Evolutionary conservation across 2,329 filamentous ascomycete genomes (phyloP).

Genomic region (Mycosphaerella sp.): DNA sequence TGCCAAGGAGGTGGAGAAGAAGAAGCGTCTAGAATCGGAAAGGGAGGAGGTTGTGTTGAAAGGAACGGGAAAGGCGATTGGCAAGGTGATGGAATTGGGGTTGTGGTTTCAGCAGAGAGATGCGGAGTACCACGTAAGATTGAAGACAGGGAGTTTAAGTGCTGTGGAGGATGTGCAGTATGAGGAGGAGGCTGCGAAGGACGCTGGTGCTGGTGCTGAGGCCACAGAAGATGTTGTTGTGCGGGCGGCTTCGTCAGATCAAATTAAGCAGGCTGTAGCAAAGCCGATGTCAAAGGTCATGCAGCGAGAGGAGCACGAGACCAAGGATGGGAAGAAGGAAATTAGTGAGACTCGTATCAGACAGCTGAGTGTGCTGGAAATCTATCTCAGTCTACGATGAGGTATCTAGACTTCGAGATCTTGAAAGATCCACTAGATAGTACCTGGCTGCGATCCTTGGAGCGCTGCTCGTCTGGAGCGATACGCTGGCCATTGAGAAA

Average conservation of each 20-base stretch:
- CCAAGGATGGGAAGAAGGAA: conserved; percentile 25
- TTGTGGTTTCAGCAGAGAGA: conserved; percentile 58
- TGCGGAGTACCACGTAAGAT: conserved; percentile 48
- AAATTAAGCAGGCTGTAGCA: background rate
- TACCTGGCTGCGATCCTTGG: no score
- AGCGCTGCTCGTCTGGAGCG: no score
- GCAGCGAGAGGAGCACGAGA: conserved; percentile 15
- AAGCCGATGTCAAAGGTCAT: conserved; percentile 7
- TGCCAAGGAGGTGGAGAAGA: conserved; percentile 34
- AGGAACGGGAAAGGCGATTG: conserved; percentile 62
- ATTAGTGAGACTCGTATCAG: conserved; percentile 37
- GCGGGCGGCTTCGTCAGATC: background rate
- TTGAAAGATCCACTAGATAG: no score
- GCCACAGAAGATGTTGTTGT: conserved; percentile 8
- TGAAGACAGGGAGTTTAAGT: conserved; percentile 58
- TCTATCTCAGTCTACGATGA: conserved; percentile 32
- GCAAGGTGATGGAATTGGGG: conserved; percentile 57
- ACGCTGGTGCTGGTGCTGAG: conserved; percentile 13
- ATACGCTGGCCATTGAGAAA: no score
- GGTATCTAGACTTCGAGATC: background rate
- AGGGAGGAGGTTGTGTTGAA: conserved; percentile 52
- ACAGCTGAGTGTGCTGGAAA: conserved; percentile 32
- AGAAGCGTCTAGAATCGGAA: conserved; percentile 26
- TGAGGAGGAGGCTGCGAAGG: conserved; percentile 22
- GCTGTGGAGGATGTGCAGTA: conserved; percentile 61